Evolutionary conservation across 306 rosid species (phyloP).

Genomic region (Lathyrus aphaca): DNA sequence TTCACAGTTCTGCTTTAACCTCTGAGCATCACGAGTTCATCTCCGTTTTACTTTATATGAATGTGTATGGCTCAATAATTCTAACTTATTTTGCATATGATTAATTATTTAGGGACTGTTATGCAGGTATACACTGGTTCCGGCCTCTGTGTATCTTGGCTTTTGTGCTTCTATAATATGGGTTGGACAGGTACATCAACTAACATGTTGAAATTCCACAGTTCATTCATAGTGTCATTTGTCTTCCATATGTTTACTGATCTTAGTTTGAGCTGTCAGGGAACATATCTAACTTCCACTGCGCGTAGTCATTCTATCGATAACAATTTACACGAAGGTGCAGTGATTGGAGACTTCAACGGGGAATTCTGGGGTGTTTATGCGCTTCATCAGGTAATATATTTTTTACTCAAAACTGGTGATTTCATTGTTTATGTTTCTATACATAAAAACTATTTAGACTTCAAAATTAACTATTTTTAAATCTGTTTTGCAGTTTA

Average conservation of each 20-base stretch:
- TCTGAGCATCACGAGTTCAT: no score
- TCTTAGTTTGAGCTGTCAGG: slow-evolving; percentile 57
- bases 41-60: no score
- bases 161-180: slow-evolving; percentile 96
- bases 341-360: slow-evolving; percentile 85
- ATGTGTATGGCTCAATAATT: no score
- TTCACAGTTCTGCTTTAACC: no score
- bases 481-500: slow-evolving; percentile 59
- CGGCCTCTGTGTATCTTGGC: slow-evolving; percentile 87
- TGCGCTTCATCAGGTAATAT: slow-evolving; percentile 81
- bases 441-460: slow-evolving; percentile 1
- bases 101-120: slow-evolving; percentile 28
- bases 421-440: slow-evolving; percentile 16
- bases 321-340: slow-evolving; percentile 68
- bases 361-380: slow-evolving; percentile 91
- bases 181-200: slow-evolving; percentile 91
- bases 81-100: slow-evolving; percentile 17
- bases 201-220: slow-evolving; percentile 30
- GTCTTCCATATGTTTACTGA: slow-evolving; percentile 28
- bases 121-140: slow-evolving; percentile 92
- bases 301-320: slow-evolving; percentile 81
- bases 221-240: slow-evolving; percentile 33
- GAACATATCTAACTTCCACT: slow-evolving; percentile 84
- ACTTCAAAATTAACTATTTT: slow-evolving; percentile 13
- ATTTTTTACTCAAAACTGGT: neutral